Evolutionary conservation across 2,329 filamentous ascomycete genomes (phyloP).

Genomic region (Ceratocystis cubensis): DNA sequence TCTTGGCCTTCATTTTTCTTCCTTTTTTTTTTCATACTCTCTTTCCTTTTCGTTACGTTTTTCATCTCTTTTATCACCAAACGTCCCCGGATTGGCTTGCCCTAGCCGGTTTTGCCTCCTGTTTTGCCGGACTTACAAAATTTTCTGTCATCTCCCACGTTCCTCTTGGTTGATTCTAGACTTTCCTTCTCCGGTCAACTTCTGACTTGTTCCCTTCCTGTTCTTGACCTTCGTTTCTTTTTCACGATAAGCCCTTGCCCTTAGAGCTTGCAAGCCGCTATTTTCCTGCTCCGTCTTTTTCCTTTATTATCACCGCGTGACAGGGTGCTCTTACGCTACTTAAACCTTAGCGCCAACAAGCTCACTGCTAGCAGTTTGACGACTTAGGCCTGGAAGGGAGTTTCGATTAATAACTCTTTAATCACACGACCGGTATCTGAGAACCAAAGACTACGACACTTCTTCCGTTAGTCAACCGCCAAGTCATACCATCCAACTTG

Average conservation of each 20-base stretch:
- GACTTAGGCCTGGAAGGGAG: not conserved
- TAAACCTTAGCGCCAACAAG: constrained; percentile 9
- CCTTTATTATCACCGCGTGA: constrained; percentile 7
- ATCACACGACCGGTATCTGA: not conserved
- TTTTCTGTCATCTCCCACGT: constrained; percentile 1
- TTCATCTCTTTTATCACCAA: not conserved
- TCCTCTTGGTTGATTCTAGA: not conserved
- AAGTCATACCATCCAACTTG: not conserved
- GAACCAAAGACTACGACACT: not conserved
- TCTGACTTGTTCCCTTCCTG: not conserved
- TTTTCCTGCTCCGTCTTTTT: constrained; percentile 7
- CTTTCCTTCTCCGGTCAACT: not conserved
- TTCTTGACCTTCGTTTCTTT: not conserved
- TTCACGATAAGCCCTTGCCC: constrained; percentile 1
- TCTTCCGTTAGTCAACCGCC: too few relatives aligned
- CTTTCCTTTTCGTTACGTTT: not conserved
- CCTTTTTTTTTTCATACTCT: not conserved
- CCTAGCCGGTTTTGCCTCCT: not conserved
- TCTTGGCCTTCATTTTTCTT: not conserved
- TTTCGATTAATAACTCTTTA: not conserved
- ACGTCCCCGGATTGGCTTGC: not conserved
- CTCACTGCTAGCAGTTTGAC: not conserved
- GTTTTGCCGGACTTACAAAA: not conserved
- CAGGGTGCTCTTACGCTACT: not conserved
- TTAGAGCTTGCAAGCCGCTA: not conserved